Evolutionary conservation across 495 filamentous ascomycete species (phyloP).

Genomic region (Lichenothelia convexa): DNA sequence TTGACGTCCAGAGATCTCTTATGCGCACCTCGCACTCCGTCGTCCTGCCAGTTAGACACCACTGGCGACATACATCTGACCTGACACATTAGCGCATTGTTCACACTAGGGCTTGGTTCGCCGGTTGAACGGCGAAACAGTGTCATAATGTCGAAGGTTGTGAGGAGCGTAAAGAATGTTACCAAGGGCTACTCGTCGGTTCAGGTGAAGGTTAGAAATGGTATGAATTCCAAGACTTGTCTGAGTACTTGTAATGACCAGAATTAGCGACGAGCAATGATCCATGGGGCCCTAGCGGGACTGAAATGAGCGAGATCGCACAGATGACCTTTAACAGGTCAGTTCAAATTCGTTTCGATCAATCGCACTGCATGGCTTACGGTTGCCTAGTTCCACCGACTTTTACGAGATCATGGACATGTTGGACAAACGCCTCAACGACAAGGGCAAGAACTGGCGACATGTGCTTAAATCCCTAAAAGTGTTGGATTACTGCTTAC

Average conservation of each 20-base stretch:
- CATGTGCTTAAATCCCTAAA: constrained; percentile 97
- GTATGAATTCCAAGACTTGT: no score
- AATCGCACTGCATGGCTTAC: constrained; percentile 3
- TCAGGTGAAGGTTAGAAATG: constrained; percentile 99
- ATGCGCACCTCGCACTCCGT: no score
- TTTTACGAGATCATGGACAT: constrained; percentile 99
- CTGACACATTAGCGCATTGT: neutral
- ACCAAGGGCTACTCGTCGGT: constrained; percentile 96
- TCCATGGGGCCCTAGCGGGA: constrained; percentile 95
- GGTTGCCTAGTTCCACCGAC: constrained; percentile 56
- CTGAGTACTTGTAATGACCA: no score
- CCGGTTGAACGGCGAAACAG: neutral
- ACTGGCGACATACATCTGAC: neutral
- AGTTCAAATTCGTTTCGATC: no score
- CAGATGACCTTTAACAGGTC: constrained; percentile 95
- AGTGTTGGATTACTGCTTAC: constrained; percentile 93
- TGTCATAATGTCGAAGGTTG: constrained; percentile 78
- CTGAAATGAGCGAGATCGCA: constrained; percentile 97
- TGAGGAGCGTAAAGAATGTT: constrained; percentile 98
- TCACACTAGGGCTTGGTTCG: neutral
- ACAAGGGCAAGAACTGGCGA: constrained; percentile 99
- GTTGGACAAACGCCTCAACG: constrained; percentile 96
- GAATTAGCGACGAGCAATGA: constrained; percentile 94
- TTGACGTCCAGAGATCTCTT: no score
- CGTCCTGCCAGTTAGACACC: neutral